These are phyloP conservation scores for Phoma herbarum DNA, from an alignment of 2,329 filamentous ascomycete species.

Conservation along the genomic window DNA sequence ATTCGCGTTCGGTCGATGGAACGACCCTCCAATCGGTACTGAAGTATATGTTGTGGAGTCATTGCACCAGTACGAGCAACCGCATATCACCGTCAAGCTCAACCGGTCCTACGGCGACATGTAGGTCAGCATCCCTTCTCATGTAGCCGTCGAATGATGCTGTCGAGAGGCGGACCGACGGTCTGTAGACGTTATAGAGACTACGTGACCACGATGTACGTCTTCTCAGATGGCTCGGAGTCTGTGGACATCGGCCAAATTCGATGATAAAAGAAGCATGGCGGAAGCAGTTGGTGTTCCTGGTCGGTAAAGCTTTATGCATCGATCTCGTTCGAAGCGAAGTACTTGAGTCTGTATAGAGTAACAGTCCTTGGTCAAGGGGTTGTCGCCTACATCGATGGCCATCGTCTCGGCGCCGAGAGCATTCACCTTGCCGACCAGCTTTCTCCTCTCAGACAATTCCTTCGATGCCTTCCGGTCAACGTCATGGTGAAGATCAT, in stretches of 20 bases:
- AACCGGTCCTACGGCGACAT: neutral
- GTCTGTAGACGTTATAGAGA: neutral
- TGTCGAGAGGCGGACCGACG: neutral
- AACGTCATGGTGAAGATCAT: neutral
- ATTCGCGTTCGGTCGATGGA: constrained; percentile 3
- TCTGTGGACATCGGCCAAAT: neutral
- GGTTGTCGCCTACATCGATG: neutral
- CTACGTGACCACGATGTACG: constrained; percentile 12
- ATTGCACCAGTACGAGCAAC: neutral
- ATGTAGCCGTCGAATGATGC: neutral
- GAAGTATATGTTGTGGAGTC: neutral
- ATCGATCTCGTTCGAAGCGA: neutral
- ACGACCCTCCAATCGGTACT: neutral
- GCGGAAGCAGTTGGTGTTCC: neutral
- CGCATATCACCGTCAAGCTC: constrained; percentile 8
- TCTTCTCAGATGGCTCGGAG: constrained; percentile 23
- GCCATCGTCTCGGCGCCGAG: neutral
- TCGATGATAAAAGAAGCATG: neutral
- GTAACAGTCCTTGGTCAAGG: neutral
- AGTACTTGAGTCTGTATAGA: neutral
- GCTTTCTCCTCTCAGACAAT: neutral
- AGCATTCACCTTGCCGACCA: neutral
- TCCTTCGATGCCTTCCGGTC: neutral
- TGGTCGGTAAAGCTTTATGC: neutral
- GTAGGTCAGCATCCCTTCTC: neutral